Conservation (phyloP, 208 protist species). For the Leishmania martiniquensis region DNA sequence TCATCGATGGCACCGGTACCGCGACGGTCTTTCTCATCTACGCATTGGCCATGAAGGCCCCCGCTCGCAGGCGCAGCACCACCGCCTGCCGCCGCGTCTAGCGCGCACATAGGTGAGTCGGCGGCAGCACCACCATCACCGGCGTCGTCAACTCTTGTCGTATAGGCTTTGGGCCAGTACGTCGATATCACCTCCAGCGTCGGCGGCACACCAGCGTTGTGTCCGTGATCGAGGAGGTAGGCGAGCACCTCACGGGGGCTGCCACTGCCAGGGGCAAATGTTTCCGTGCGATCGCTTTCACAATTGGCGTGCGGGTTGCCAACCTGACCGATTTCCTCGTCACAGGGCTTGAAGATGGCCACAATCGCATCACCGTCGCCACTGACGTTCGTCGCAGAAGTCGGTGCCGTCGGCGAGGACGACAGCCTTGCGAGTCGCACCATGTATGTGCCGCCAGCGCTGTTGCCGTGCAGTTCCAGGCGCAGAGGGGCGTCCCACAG, state of each 20-base stretch:
- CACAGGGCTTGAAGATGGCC: conserved; percentile 70
- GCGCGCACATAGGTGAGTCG: not conserved
- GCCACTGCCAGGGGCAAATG: conserved; percentile 65
- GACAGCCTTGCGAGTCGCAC: conserved; percentile 27
- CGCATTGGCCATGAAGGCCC: not conserved
- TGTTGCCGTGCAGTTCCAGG: conserved; percentile 51
- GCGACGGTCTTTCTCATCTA: not conserved
- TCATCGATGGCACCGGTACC: not conserved
- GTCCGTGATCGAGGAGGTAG: conserved; percentile 64
- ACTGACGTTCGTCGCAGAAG: not conserved
- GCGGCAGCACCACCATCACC: not conserved
- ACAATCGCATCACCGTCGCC: conserved; percentile 9
- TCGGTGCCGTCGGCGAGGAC: not conserved
- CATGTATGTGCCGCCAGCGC: conserved; percentile 79
- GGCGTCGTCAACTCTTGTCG: not conserved
- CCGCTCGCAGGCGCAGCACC: not conserved
- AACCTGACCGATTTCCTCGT: conserved; percentile 63
- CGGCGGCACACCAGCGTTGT: conserved; percentile 66
- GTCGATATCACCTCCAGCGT: conserved; percentile 53
- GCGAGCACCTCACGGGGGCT: conserved; percentile 72
- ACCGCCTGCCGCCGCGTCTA: not conserved
- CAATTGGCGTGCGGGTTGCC: conserved; percentile 62
- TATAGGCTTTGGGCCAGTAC: not conserved
- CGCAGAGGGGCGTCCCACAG: conserved; percentile 22
- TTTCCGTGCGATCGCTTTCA: conserved; percentile 40